These are phyloP conservation scores for Phytophthora meadii DNA, from an alignment of 352 stramenopile genomes.

Conservation along the genomic window DNA sequence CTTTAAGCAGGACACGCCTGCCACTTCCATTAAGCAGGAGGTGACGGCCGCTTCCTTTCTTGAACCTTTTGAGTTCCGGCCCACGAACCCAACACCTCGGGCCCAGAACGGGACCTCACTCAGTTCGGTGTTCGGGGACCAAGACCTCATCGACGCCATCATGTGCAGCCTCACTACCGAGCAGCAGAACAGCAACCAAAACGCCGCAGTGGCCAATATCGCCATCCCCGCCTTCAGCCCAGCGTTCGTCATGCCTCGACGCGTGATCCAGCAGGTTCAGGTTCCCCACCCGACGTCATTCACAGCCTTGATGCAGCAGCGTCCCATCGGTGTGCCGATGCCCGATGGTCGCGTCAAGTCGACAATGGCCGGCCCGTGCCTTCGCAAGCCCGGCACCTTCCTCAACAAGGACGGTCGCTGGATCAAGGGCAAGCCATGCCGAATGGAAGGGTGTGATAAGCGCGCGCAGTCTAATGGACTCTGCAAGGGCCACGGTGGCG, in stretches of 20 bases:
- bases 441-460: conserved; percentile 77
- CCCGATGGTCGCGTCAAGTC: conserved; percentile 29
- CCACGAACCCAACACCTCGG: conserved; percentile 25
- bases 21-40: conserved; percentile 42
- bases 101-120: conserved; percentile 53
- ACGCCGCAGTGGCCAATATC: conserved; percentile 1
- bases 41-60: conserved; percentile 19
- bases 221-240: conserved; percentile 16
- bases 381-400: conserved; percentile 83
- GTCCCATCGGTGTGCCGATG: conserved; percentile 14
- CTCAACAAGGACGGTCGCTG: conserved; percentile 89
- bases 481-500: conserved; percentile 84
- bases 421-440: conserved; percentile 89
- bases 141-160: conserved; percentile 82
- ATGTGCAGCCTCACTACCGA: conserved; percentile 77
- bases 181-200: conserved; percentile 12
- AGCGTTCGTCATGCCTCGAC: conserved; percentile 22
- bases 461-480: conserved; percentile 80
- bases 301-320: conserved; percentile 41
- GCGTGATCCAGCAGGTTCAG: conserved; percentile 24
- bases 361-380: conserved; percentile 44
- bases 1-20: not conserved
- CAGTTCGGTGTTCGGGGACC: conserved; percentile 79
- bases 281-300: conserved; percentile 28
- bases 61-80: conserved; percentile 74